These are phyloP conservation scores for Physaria fendleri DNA, from an alignment of 345 rosid genomes.

Conservation along the genomic window DNA sequence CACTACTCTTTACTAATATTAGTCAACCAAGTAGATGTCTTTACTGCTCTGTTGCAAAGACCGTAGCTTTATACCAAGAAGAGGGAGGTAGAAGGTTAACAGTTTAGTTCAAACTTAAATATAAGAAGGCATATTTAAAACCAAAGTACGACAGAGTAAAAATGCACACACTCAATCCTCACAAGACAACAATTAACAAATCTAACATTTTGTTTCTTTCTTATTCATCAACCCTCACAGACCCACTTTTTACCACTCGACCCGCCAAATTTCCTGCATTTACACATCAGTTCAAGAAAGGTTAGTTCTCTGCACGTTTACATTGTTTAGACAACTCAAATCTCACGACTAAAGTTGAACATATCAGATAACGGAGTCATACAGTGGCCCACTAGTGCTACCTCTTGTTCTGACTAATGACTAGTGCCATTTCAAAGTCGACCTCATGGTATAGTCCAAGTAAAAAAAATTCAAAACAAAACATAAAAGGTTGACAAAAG, in stretches of 20 bases:
- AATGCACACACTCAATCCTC: slow-evolving; percentile 14
- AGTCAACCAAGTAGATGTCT: no score
- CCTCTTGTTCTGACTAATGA: neutral
- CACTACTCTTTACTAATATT: no score
- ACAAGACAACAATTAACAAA: slow-evolving; percentile 10
- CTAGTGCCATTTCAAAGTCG: neutral
- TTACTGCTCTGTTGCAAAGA: no score
- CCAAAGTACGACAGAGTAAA: neutral
- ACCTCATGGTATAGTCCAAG: neutral
- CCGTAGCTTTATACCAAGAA: no score
- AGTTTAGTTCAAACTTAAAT: no score
- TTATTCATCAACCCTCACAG: slow-evolving; percentile 17
- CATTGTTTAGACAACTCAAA: neutral
- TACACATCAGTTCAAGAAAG: neutral
- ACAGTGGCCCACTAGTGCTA: neutral
- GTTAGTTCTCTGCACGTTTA: neutral
- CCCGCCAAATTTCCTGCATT: slow-evolving; percentile 22
- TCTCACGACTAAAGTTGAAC: neutral
- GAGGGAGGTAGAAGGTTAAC: no score
- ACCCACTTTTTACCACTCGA: neutral
- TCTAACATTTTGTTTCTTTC: neutral
- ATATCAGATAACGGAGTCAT: neutral
- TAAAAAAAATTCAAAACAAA: neutral
- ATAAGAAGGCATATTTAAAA: neutral
- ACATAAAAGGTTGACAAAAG: slow-evolving; percentile 1